Base-by-base conservation (phyloP, 116 monocot species). In the Phalaenopsis hybrid region DNA sequence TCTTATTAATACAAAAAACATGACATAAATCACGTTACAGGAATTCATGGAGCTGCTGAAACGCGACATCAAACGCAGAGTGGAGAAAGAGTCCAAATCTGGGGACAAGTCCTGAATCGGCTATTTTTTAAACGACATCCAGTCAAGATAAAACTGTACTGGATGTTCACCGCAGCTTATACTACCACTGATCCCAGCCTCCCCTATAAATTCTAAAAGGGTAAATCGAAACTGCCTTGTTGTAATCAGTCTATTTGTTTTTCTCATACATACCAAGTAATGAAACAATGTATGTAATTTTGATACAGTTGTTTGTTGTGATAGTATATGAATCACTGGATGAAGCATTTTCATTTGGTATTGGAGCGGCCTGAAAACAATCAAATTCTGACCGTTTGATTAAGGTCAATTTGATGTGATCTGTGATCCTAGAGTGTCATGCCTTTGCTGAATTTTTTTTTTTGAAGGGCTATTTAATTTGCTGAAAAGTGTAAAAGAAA, bases 1-100 rank as follows among this genome's bases (percentile, higher is more conserved):
- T 48, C 28, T 9, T 48, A 0, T 48, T 48, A 9, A 7, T 55
- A 55, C 55, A 55, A 55, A n/a, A 15, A 55, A 55, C 3, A 15
- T 55, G 55, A 55, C 55, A 55, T 50, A 50, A 15, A 55, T 55
- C 2, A 55, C 52, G 23, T 75, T 63, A 16, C 70, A 85, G 85
- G 85, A 73, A 28, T 85, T 81, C 55, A 18, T 81, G 72, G 69
- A 81, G 43, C 4, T 85, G 44, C 20, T 85, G 81, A 43, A 55
- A 21, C 77, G 68, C 0, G 72, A 81, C 18, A 58, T 85, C 34
- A 43, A 45, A 1, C 68, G 45, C n/a, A 85, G 81, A 49, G 31
- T 85, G n/a, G 50, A 85, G n/a, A 49, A 57, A 50, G 48, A 28
- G 7, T 41, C 16, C 37, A 31, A 5, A 72, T 41, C 31, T 16